A percentile compares a stretch with the other conserved stretches of the same genome.
phyloP scores from a whole-genome alignment of 2,329 filamentous ascomycete genomes.

The Pestalotiopsis sp. region DNA sequence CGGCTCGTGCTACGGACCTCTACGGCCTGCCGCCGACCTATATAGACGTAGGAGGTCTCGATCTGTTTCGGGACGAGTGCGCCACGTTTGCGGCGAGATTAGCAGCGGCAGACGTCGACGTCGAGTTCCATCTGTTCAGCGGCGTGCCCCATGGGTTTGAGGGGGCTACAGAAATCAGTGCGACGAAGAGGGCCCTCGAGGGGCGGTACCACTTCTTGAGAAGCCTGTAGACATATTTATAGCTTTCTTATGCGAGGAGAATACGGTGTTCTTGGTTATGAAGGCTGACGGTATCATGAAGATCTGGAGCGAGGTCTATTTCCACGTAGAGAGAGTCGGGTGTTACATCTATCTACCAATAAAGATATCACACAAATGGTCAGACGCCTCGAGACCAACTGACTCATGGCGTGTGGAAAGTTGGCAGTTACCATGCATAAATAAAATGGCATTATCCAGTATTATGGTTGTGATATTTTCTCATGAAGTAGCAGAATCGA shows the following conservation, averaged over 20 bases:
- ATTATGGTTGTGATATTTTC: too few relatives aligned
- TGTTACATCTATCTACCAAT: too few relatives aligned
- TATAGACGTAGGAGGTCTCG: conserved; percentile 30
- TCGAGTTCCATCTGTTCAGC: conserved; percentile 31
- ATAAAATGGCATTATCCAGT: too few relatives aligned
- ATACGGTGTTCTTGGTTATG: background rate
- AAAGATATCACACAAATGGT: too few relatives aligned
- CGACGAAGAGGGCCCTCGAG: conserved; percentile 20
- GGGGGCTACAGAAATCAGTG: conserved; percentile 12
- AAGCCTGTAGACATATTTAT: background rate
- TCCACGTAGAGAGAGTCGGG: too few relatives aligned
- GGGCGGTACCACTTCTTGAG: conserved; percentile 6
- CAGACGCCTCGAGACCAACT: too few relatives aligned
- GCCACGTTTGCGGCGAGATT: conserved; percentile 25
- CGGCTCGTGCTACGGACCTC: conserved; percentile 26
- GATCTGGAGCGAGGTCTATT: too few relatives aligned
- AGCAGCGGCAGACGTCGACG: conserved; percentile 22
- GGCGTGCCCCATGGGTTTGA: conserved; percentile 30
- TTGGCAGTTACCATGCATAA: too few relatives aligned
- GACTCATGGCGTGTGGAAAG: too few relatives aligned
- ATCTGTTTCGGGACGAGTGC: conserved; percentile 29
- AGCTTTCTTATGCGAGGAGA: background rate
- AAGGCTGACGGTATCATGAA: too few relatives aligned
- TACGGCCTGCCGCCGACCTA: conserved; percentile 28
- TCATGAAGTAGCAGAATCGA: too few relatives aligned